A percentile compares a stretch with the other conserved stretches of the same genome.
These are phyloP conservation scores for Penicillium sp. DNA, from an alignment of 2,329 filamentous ascomycete genomes.

Conservation along the genomic window DNA sequence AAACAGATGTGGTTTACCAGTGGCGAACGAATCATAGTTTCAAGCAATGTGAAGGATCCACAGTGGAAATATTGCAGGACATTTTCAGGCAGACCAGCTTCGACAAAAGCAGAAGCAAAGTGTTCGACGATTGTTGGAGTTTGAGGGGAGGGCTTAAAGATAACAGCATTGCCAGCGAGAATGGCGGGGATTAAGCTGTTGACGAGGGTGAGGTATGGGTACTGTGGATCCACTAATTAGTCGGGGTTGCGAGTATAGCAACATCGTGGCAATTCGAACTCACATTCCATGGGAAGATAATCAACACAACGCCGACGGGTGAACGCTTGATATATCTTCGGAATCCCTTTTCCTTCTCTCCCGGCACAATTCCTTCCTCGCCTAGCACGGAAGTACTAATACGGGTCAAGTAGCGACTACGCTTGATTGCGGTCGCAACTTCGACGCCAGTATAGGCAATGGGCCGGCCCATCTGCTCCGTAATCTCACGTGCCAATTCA, in stretches of 20 bases:
- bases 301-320: constrained; percentile 80
- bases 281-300: constrained; percentile 96
- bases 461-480: constrained; percentile 91
- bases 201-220: constrained; percentile 89
- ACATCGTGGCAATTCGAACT: constrained; percentile 40
- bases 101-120: constrained; percentile 69
- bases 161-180: constrained; percentile 83
- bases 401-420: constrained; percentile 81
- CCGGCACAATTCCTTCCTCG: constrained; percentile 66
- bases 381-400: constrained; percentile 72
- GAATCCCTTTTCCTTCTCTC: constrained; percentile 83
- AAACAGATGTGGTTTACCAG: constrained; percentile 83
- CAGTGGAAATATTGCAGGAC: constrained; percentile 93
- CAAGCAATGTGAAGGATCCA: constrained; percentile 73
- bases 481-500: constrained; percentile 79
- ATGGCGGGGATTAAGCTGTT: constrained; percentile 93
- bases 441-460: constrained; percentile 84
- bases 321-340: constrained; percentile 86
- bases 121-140: constrained; percentile 91
- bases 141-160: constrained; percentile 92
- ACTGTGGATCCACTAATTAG: constrained; percentile 53
- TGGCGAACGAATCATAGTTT: constrained; percentile 73
- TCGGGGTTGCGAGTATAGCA: not conserved
- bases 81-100: constrained; percentile 77
- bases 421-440: constrained; percentile 78